These are phyloP conservation scores for Aspergillus conjunctus DNA, from an alignment of 495 filamentous ascomycete species.

Conservation along the genomic window DNA sequence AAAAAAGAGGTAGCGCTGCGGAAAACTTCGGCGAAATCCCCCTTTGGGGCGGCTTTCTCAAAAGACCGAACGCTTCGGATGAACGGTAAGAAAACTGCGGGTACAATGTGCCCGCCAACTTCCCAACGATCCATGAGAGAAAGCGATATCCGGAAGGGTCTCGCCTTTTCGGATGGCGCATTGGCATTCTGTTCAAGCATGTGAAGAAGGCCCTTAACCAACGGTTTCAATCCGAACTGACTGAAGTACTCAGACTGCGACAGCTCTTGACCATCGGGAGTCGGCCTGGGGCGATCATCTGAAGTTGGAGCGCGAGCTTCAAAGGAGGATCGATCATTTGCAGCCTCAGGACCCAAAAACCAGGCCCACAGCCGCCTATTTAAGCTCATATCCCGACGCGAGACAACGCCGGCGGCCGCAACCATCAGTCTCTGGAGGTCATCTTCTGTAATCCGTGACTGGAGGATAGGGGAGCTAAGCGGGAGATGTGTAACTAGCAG, in stretches of 20 bases:
- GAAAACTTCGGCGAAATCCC: slow-evolving; percentile 81
- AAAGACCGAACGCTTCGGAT: slow-evolving; percentile 75
- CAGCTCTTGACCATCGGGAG: slow-evolving; percentile 44
- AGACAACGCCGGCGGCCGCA: slow-evolving; percentile 82
- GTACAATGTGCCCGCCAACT: slow-evolving; percentile 85
- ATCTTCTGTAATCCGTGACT: slow-evolving; percentile 63
- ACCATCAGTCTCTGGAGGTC: slow-evolving; percentile 81
- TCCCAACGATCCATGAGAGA: slow-evolving; percentile 99
- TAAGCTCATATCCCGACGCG: slow-evolving; percentile 90
- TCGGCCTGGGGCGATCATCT: slow-evolving; percentile 47
- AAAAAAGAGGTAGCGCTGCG: slow-evolving; percentile 94
- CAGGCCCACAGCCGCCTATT: slow-evolving; percentile 96
- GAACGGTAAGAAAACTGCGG: slow-evolving; percentile 84
- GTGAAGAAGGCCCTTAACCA: slow-evolving; percentile 72
- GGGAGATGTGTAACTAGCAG: slow-evolving; percentile 89
- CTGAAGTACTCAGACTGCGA: slow-evolving; percentile 72
- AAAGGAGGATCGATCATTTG: slow-evolving; percentile 44
- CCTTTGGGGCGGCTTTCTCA: slow-evolving; percentile 58
- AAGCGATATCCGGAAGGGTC: slow-evolving; percentile 85
- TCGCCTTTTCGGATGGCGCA: slow-evolving; percentile 70
- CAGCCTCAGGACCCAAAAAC: slow-evolving; percentile 82
- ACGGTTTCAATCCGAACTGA: slow-evolving; percentile 69
- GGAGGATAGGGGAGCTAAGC: slow-evolving; percentile 81
- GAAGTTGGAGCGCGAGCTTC: slow-evolving; percentile 53
- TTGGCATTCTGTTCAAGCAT: slow-evolving; percentile 65